A percentile compares a stretch with the other conserved stretches of the same genome.
Conservation (phyloP, 2,329 filamentous ascomycete genomes). For the Penicillium polonicum region DNA sequence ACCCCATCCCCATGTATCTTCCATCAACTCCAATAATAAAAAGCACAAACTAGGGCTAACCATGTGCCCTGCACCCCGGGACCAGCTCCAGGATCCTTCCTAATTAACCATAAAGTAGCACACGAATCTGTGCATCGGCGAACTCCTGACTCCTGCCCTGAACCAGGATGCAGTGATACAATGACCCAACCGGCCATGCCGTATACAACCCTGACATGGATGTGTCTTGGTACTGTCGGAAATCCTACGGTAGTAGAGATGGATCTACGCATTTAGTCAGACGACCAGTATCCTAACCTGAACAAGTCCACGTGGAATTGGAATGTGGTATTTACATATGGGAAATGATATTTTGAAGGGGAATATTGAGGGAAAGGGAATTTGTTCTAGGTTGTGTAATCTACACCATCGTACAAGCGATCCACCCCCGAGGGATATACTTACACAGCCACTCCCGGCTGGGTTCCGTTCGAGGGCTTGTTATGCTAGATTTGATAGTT, state of each 20-base stretch:
- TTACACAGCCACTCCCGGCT: neutral
- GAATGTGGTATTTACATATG: neutral
- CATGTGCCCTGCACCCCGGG: neutral
- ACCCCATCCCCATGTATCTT: neutral
- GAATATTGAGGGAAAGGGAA: neutral
- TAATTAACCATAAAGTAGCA: neutral
- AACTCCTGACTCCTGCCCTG: neutral
- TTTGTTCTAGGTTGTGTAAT: neutral
- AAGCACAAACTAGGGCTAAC: neutral
- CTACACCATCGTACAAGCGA: neutral
- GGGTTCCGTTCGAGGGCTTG: neutral
- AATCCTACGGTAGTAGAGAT: neutral
- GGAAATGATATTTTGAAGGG: neutral
- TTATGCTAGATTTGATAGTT: neutral
- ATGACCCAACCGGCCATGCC: neutral
- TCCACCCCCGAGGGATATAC: neutral
- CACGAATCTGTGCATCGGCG: neutral
- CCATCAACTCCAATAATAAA: neutral
- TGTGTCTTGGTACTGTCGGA: neutral
- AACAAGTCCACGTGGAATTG: neutral
- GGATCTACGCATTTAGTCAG: neutral
- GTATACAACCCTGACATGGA: neutral
- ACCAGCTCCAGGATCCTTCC: neutral
- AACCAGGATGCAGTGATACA: neutral
- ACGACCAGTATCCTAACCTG: neutral